These are phyloP conservation scores for Coleophoma eucalyptorum DNA, from an alignment of 2,329 filamentous ascomycete genomes.

Conservation along the genomic window DNA sequence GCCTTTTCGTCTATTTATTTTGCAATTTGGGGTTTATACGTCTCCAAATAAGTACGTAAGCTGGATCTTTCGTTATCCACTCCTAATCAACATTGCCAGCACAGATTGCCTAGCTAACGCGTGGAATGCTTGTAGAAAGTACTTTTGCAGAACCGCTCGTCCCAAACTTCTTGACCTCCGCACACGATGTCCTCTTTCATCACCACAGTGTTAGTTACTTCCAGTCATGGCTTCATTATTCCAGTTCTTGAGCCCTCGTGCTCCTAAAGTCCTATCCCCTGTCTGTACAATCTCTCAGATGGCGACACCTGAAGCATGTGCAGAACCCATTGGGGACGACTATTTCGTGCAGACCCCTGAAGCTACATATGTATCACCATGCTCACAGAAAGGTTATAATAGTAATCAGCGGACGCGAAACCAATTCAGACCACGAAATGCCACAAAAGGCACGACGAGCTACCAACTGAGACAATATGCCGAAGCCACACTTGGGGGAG, in stretches of 20 bases:
- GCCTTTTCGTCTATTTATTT: no score
- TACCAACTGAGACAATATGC: conserved; percentile 98
- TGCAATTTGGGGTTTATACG: no score
- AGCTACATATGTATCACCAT: conserved; percentile 29
- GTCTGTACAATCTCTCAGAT: conserved; percentile 14
- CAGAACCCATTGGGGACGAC: conserved; percentile 15
- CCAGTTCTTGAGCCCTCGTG: conserved; percentile 22
- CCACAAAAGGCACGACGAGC: conserved; percentile 80
- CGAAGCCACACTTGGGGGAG: conserved; percentile 91
- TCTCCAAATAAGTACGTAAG: no score
- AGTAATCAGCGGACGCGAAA: conserved; percentile 86
- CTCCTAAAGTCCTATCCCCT: conserved; percentile 14
- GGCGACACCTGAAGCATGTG: conserved; percentile 24
- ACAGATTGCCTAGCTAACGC: conserved; percentile 22
- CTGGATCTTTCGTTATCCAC: neutral
- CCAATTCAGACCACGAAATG: conserved; percentile 84
- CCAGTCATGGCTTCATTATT: conserved; percentile 32
- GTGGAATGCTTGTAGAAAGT: conserved; percentile 15
- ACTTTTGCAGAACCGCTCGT: neutral
- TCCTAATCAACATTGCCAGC: neutral
- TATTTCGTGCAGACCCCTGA: conserved; percentile 35
- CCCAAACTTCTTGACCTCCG: neutral
- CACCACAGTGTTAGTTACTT: conserved; percentile 70
- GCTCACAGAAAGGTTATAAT: conserved; percentile 27
- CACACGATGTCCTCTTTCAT: conserved; percentile 71